Conservation (phyloP, 352 stramenopile genomes). For the Globisporangium apiculatum region DNA sequence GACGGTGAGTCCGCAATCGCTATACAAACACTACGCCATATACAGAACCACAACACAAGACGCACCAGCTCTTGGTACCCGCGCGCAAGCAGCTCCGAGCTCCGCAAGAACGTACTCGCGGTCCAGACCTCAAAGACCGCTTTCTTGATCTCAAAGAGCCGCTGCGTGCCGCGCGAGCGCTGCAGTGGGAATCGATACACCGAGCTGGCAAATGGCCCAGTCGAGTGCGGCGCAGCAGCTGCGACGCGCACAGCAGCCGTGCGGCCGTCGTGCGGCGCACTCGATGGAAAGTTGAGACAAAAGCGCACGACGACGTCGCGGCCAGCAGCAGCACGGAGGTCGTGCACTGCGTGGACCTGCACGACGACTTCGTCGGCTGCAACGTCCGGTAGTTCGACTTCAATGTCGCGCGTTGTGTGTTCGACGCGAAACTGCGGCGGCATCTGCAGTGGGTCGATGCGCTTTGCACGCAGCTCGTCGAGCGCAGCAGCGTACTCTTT, state of each 20-base stretch:
- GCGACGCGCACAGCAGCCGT: slow-evolving; percentile 33
- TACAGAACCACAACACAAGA: not conserved
- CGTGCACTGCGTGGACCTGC: slow-evolving; percentile 36
- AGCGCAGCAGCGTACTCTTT: slow-evolving; percentile 54
- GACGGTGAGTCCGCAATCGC: not conserved
- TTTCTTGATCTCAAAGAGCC: slow-evolving; percentile 81
- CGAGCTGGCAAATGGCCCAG: slow-evolving; percentile 17
- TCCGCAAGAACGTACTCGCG: slow-evolving; percentile 47
- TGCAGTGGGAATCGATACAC: slow-evolving; percentile 43
- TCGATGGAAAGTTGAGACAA: slow-evolving; percentile 59
- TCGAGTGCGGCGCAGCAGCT: slow-evolving; percentile 19
- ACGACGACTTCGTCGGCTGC: slow-evolving; percentile 48
- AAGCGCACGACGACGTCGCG: slow-evolving; percentile 70
- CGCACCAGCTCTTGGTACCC: slow-evolving; percentile 64
- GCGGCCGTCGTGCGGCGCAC: slow-evolving; percentile 50
- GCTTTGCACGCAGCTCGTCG: slow-evolving; percentile 40
- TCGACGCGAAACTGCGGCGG: slow-evolving; percentile 42
- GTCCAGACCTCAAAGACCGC: slow-evolving; percentile 72
- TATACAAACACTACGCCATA: not conserved
- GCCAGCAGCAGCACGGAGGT: slow-evolving; percentile 26
- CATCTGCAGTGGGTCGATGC: slow-evolving; percentile 36
- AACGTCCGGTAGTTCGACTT: slow-evolving; percentile 38
- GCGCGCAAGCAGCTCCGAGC: slow-evolving; percentile 55
- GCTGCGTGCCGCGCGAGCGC: slow-evolving; percentile 53
- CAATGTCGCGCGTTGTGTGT: slow-evolving; percentile 25